Evolutionary conservation across 768 basidiomycete genomes (phyloP), one percentile per base, ranked within the genome.

Genomic region (Tulasnella sp.): DNA sequence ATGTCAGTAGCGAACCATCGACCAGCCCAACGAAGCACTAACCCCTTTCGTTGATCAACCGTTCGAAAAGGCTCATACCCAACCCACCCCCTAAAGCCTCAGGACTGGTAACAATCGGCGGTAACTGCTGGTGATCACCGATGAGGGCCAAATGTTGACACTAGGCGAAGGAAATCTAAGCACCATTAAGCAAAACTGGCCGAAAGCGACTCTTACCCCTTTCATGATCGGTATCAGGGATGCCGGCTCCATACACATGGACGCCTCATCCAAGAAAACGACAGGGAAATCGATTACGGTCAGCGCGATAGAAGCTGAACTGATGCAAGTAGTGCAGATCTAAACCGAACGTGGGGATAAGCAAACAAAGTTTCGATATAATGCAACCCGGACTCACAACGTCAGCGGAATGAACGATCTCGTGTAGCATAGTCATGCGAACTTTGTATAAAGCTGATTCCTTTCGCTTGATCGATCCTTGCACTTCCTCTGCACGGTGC

Each of bases 121-220:
- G 94, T 12, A 98, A 86, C 81, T 98, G 96, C 81, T 97, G 97
- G 83, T 98, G 96, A 83, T 98, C 96, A n/a, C 96, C 96, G 79
- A 98, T 96, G 67, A 98, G 88, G 0, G 94, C 89, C 39, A 94
- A 86, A 80, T 97, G 96, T 72, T 85, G 86, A 9, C 91, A 91
- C 94, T 96, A 54, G 15, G 76, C 6, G 36, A 12, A 22, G 25
- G n/a, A 54, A 72, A 29, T 7, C 4, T 58, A 34, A 75, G 64
- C 19, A 54, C 22, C 58, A 5, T 42, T 36, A n/a, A 37, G 31
- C 37, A 29, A 67, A 58, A 38, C 6, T 2, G 3, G 29, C 22
- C 39, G 29, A 45, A n/a, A 11, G 36, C 34, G 54, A 89, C 49
- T 8, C 92, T 76, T 85, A 94, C 93, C 12, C 96, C 96, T 88